Conservation (phyloP, 306 rosid species). For the Quercus engelmannii region DNA sequence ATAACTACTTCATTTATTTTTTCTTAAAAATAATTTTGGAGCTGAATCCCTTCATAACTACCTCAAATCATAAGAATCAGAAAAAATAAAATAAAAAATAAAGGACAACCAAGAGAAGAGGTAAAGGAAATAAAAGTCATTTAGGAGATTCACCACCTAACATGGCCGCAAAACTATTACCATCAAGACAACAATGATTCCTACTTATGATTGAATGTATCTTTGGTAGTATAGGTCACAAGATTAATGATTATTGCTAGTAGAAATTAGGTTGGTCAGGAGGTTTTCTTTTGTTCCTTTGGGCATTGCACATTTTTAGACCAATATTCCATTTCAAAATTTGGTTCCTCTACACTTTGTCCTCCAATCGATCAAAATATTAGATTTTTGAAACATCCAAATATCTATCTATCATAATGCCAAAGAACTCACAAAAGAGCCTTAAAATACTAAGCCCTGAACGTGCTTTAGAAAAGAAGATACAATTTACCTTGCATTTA, state of each 20-base stretch:
- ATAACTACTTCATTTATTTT: too few species aligned
- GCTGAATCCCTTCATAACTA: too few species aligned
- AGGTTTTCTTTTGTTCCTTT: neutral
- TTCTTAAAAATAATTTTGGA: too few species aligned
- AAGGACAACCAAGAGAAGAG: neutral
- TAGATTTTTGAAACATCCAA: neutral
- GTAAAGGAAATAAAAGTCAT: neutral
- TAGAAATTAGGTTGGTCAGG: neutral
- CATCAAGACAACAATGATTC: neutral
- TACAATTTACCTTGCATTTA: conserved; percentile 79
- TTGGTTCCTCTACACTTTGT: neutral
- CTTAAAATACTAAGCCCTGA: neutral
- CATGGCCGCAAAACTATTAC: neutral
- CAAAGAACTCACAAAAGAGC: neutral
- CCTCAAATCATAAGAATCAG: too few species aligned
- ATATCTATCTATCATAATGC: neutral
- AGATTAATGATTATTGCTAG: neutral
- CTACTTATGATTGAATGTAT: neutral
- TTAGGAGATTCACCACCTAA: neutral
- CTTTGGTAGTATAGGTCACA: neutral
- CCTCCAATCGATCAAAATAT: neutral
- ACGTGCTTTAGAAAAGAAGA: neutral
- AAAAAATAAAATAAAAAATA: neutral
- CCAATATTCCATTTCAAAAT: neutral
- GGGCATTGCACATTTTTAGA: neutral